phyloP scores from a whole-genome alignment of 306 rosid species.

The Dalbergia oliveri region DNA sequence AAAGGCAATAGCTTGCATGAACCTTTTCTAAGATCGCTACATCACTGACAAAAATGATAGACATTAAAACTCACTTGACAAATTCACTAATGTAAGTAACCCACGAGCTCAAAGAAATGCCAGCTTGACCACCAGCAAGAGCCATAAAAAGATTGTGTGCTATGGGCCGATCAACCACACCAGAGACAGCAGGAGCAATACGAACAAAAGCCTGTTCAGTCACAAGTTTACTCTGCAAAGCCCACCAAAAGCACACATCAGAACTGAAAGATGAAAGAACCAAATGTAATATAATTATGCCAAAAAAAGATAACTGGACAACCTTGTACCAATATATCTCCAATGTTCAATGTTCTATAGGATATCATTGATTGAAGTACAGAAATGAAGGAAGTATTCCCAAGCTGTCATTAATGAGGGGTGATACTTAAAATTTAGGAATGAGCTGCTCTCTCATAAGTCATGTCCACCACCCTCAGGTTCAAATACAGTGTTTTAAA shows the following conservation, averaged over 20 bases:
- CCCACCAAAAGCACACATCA: constrained; percentile 36
- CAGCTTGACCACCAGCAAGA: constrained; percentile 77
- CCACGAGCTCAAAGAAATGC: constrained; percentile 85
- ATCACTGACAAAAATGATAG: constrained; percentile 25
- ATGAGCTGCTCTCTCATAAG: constrained; percentile 19
- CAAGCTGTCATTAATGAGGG: neutral
- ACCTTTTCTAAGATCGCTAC: constrained; percentile 29
- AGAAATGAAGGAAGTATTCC: constrained; percentile 33
- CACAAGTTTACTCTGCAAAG: constrained; percentile 76
- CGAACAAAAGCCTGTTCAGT: constrained; percentile 84
- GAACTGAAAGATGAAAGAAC: constrained; percentile 26
- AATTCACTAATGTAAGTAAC: constrained; percentile 81
- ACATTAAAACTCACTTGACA: constrained; percentile 70
- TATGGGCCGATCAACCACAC: constrained; percentile 81
- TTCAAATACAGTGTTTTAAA: constrained; percentile 28
- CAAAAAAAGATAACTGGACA: too few relatives aligned
- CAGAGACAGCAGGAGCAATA: constrained; percentile 89
- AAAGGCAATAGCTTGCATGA: constrained; percentile 21
- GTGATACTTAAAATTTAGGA: constrained; percentile 15
- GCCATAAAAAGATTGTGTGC: constrained; percentile 86
- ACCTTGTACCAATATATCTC: too few relatives aligned
- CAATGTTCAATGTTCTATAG: constrained; percentile 8
- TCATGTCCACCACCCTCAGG: constrained; percentile 3
- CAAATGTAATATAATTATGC: neutral
- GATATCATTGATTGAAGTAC: constrained; percentile 17